These are phyloP conservation scores for Suillus weaverae DNA, from an alignment of 768 basidiomycete species.

Conservation along the genomic window DNA sequence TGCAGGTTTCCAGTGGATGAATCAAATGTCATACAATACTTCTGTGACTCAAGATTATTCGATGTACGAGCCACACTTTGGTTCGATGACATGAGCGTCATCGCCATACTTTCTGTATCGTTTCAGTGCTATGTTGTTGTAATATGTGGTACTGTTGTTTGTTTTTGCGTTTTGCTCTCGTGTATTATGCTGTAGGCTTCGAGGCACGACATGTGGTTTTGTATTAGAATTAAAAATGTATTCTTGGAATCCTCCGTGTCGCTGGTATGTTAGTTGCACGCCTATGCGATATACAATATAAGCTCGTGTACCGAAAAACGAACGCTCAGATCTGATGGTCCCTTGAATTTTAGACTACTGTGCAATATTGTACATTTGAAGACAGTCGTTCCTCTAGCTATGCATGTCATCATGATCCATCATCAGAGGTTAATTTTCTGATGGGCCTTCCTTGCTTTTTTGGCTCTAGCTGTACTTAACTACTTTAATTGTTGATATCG, in stretches of 20 bases:
- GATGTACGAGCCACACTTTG: conserved; percentile 25
- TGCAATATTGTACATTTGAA: too few species aligned
- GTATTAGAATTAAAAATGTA: neutral
- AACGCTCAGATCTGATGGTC: too few species aligned
- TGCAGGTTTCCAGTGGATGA: conserved; percentile 38
- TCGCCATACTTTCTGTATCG: neutral
- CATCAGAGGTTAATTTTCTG: too few species aligned
- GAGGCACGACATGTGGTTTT: neutral
- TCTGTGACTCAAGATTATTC: conserved; percentile 26
- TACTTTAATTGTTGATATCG: too few species aligned
- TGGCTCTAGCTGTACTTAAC: too few species aligned
- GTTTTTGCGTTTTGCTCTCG: neutral
- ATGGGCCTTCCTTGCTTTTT: too few species aligned
- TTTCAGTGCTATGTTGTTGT: conserved; percentile 6
- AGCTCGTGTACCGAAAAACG: too few species aligned
- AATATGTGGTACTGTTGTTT: neutral
- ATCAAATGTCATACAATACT: conserved; percentile 21
- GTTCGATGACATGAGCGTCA: conserved; percentile 10
- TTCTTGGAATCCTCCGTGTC: neutral
- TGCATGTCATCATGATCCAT: too few species aligned
- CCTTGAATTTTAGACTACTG: too few species aligned
- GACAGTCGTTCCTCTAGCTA: too few species aligned
- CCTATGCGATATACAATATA: neutral
- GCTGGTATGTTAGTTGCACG: neutral
- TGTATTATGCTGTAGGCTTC: neutral